Evolutionary conservation across 2,329 filamentous ascomycete genomes (phyloP).

Genomic region (Aspergillus fructus): DNA sequence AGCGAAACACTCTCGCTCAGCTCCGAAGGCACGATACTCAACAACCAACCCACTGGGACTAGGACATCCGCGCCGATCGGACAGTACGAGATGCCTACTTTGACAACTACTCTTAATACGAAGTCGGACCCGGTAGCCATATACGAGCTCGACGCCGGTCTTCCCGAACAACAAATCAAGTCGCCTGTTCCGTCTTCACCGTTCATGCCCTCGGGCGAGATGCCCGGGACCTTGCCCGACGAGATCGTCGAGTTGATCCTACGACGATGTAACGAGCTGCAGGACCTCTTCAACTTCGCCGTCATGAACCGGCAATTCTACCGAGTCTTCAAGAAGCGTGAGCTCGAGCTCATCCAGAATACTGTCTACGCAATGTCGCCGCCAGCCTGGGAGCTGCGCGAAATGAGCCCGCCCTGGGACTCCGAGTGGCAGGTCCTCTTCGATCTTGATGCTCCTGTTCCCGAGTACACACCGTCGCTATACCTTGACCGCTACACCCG

Average conservation of each 20-base stretch:
- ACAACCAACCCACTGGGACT: constrained; percentile 14
- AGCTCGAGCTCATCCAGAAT: constrained; percentile 53
- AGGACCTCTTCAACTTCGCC: constrained; percentile 57
- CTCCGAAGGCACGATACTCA: constrained; percentile 26
- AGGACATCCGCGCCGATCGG: constrained; percentile 10
- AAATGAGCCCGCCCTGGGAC: constrained; percentile 55
- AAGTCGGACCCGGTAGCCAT: constrained; percentile 24
- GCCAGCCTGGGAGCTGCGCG: constrained; percentile 60
- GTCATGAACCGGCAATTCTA: constrained; percentile 58
- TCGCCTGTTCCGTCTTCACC: constrained; percentile 5
- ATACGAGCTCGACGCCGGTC: constrained; percentile 34
- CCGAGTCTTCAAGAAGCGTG: constrained; percentile 56
- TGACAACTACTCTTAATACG: constrained; percentile 4
- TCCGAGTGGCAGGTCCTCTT: constrained; percentile 40
- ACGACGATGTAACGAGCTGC: constrained; percentile 47
- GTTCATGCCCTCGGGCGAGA: constrained; percentile 24
- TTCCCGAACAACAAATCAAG: constrained; percentile 17
- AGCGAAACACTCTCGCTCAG: background rate
- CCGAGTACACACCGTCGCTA: constrained; percentile 53
- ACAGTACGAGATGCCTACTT: constrained; percentile 18
- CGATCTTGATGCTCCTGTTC: constrained; percentile 47
- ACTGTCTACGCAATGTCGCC: constrained; percentile 55
- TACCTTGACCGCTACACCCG: constrained; percentile 54
- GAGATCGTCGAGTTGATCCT: constrained; percentile 55
- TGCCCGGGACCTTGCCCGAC: constrained; percentile 48